Conservation (phyloP, 352 stramenopile genomes). For the Globisporangium iwayamae region DNA sequence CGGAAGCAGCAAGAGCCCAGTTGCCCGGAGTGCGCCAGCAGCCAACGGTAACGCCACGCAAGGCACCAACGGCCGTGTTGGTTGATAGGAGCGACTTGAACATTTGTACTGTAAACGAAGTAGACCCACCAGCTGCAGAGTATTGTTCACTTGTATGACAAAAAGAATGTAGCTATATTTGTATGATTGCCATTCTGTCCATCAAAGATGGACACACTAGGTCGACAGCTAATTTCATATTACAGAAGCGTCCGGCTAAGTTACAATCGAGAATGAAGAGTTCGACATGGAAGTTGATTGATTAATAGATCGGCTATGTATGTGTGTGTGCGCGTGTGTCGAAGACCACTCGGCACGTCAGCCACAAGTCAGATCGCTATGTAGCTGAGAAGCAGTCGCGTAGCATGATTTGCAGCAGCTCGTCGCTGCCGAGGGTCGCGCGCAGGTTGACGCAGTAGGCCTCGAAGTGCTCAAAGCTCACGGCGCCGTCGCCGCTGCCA, state of each 20-base stretch:
- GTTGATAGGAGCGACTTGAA: neutral
- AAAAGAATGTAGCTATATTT: neutral
- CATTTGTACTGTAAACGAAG: neutral
- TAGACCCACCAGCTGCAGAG: neutral
- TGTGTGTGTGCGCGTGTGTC: neutral
- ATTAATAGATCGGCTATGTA: neutral
- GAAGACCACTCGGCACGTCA: neutral
- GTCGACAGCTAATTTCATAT: neutral
- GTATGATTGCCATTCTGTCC: neutral
- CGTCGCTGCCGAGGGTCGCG: constrained; percentile 47
- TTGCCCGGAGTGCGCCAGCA: neutral
- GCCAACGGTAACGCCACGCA: neutral
- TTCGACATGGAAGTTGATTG: neutral
- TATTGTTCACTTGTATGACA: neutral
- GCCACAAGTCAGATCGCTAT: neutral
- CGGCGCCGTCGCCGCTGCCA: constrained; percentile 27
- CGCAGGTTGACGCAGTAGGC: constrained; percentile 53
- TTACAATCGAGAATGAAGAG: neutral
- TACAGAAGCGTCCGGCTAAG: neutral
- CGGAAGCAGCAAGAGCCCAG: neutral
- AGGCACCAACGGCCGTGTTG: neutral
- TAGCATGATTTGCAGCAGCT: constrained; percentile 51
- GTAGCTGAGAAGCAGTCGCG: constrained; percentile 46
- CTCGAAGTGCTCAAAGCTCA: constrained; percentile 66
- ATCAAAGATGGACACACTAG: neutral